Evolutionary conservation across 1,139 yeast genomes (phyloP), one percentile per base, ranked within the genome.

Genomic region (Hanseniaspora gamundiae): DNA sequence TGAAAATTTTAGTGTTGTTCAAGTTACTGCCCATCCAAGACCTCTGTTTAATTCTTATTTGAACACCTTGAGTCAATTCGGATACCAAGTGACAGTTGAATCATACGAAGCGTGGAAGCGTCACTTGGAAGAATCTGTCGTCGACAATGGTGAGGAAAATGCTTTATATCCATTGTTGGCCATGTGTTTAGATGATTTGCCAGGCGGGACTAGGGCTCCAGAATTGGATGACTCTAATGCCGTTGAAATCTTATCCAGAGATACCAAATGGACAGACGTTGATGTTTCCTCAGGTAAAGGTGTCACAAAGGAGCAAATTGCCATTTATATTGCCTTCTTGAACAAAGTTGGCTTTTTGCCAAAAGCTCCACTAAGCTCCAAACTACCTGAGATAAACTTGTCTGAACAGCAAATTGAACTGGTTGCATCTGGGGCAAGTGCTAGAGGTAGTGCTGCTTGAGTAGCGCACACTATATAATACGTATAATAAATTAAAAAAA

Each of bases 1-100:
- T 2, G 57, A 60, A 17, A 71, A 66, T 41, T 65, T 85, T 39
- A 66, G 77, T 1, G 98, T 91, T 42, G 91, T 88, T 1, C 98
- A 91, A 44, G 96, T 91, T n/a, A 91, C 97, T 3, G 94, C 93
- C 13, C 97, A 91, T 56, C 99, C 98, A 49, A 77, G 97, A 61
- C 77, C 86, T 48, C 69, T 75, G 42, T 82, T 88, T 68, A 78
- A 77, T 56, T 79, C 82, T 52, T 88, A 78, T 66, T 66, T 91
- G 55, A 76, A 78, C 29, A 59, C 80, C 11, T 70, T 88, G 58
- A 65, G 69, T 45, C 63, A 66, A 9, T 88, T 76, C 55, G 98
- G 98, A 5, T 93, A 85, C 63, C 58, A 69, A 11, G 76, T 84
- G 39, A 63, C 67, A 49, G 68, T 72, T 41, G 71, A 70, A 13